These are phyloP conservation scores for Euphorbia schlechtendalii DNA, from an alignment of 441 rosid genomes.

Conservation along the genomic window DNA sequence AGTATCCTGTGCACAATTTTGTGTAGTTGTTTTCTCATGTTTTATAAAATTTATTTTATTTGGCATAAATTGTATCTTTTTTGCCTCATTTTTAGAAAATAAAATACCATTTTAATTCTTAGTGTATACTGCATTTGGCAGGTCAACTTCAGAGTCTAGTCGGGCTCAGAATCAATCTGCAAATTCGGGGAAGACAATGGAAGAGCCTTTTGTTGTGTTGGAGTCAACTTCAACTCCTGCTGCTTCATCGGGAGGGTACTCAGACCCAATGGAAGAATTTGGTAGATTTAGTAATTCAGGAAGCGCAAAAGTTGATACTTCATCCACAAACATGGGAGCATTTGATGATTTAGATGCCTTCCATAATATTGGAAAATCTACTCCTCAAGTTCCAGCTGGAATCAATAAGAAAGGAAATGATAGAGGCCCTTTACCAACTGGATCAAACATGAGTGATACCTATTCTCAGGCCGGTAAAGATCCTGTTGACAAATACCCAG, in stretches of 20 bases:
- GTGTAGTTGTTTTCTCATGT: not conserved
- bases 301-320: constrained; percentile 35
- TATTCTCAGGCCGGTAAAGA: constrained; percentile 38
- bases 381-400: constrained; percentile 38
- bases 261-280: constrained; percentile 55
- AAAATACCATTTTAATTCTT: constrained; percentile 14
- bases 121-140: constrained; percentile 25
- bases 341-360: constrained; percentile 66
- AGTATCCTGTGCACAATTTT: not conserved
- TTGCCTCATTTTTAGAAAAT: constrained; percentile 1
- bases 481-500: constrained; percentile 30
- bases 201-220: constrained; percentile 64
- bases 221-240: constrained; percentile 46
- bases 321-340: constrained; percentile 40
- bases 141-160: constrained; percentile 52
- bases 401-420: constrained; percentile 37
- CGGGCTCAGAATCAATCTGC: constrained; percentile 40
- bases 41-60: not conserved
- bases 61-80: not conserved
- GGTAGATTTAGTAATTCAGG: constrained; percentile 42
- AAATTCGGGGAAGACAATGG: constrained; percentile 37
- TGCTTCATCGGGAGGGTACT: constrained; percentile 40
- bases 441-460: constrained; percentile 27
- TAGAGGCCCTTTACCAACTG: constrained; percentile 39
- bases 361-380: constrained; percentile 51